Percentiles rank a stretch among this genome's conserved stretches.
Conservation (phyloP, 805 yeast species). For the Peterozyma toletana region DNA sequence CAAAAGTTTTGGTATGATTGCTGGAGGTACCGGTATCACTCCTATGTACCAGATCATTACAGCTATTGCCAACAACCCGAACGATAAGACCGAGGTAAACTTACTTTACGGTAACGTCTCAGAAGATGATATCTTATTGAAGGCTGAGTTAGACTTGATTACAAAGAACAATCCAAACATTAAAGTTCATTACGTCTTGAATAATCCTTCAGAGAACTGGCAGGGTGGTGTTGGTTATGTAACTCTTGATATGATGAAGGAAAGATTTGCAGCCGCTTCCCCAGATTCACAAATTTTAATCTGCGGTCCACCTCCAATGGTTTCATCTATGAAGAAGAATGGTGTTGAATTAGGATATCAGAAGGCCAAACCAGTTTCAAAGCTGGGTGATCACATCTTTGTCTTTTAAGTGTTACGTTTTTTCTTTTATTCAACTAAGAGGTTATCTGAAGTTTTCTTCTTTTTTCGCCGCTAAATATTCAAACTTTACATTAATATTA, state of each 20-base stretch:
- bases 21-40: constrained; percentile 95
- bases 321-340: constrained; percentile 73
- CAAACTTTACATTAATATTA: no score
- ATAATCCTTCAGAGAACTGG: constrained; percentile 71
- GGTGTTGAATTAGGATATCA: constrained; percentile 67
- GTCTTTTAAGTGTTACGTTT: constrained; percentile 45
- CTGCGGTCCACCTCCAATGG: constrained; percentile 96
- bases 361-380: constrained; percentile 84
- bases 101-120: constrained; percentile 78
- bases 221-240: constrained; percentile 73
- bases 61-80: constrained; percentile 69
- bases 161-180: constrained; percentile 52
- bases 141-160: constrained; percentile 69
- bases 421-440: no score
- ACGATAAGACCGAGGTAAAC: constrained; percentile 68
- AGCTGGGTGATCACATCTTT: constrained; percentile 85
- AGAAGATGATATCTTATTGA: constrained; percentile 74
- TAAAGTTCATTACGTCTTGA: constrained; percentile 65
- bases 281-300: constrained; percentile 63
- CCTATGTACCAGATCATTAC: constrained; percentile 93
- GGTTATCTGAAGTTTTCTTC: no score
- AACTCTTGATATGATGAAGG: constrained; percentile 63
- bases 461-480: no score
- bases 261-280: constrained; percentile 54
- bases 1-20: constrained; percentile 75